Conservation (phyloP, 495 filamentous ascomycete genomes). For the Achaetomiella virescens region DNA sequence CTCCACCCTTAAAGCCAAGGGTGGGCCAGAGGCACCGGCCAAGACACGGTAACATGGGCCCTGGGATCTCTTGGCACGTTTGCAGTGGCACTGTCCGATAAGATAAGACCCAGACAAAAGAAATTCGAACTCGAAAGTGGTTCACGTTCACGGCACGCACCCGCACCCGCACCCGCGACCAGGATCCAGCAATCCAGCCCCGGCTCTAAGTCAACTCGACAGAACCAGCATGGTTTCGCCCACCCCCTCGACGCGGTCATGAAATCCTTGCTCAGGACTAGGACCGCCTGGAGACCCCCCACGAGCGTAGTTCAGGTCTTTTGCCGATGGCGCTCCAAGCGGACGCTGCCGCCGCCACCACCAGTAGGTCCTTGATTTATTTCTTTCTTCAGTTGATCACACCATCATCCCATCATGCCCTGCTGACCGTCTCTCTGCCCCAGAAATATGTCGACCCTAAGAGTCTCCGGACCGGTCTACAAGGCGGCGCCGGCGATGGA, state of each 20-base stretch:
- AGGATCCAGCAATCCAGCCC: neutral
- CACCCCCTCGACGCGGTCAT: conserved; percentile 19
- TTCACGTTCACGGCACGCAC: neutral
- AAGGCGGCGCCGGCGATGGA: neutral
- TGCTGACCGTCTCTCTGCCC: too few relatives aligned
- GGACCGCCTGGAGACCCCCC: conserved; percentile 14
- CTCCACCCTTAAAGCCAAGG: too few relatives aligned
- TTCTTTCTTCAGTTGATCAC: too few relatives aligned
- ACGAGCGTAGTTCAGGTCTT: conserved; percentile 8
- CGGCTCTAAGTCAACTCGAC: neutral
- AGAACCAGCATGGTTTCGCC: conserved; percentile 20
- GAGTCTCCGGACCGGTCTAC: neutral
- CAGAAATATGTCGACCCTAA: neutral
- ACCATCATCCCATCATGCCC: too few relatives aligned
- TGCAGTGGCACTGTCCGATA: neutral
- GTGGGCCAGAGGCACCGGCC: too few relatives aligned
- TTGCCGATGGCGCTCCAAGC: conserved; percentile 11
- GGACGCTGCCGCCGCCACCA: neutral
- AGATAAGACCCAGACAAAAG: neutral
- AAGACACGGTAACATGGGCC: neutral
- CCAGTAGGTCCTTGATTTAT: too few relatives aligned
- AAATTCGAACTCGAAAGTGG: neutral
- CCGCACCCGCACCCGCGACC: neutral
- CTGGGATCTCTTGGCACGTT: neutral
- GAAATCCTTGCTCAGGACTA: conserved; percentile 23